A percentile compares a stretch with the other conserved stretches of the same genome.
phyloP scores from a whole-genome alignment of 2,329 filamentous ascomycete species.

The Cladosporium sp. region DNA sequence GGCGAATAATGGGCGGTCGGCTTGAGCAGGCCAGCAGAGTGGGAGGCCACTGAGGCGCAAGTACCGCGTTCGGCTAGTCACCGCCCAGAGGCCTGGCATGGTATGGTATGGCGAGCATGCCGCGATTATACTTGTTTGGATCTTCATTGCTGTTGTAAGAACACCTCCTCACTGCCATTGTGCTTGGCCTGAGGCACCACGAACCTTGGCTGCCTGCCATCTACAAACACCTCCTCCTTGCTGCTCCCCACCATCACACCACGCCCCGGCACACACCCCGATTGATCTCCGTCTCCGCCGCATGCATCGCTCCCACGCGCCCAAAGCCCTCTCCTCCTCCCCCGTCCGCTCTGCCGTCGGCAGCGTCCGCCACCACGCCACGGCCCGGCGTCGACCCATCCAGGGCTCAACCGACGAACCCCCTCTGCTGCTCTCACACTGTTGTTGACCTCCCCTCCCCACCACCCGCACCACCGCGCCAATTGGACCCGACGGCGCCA shows the following conservation, averaged over 20 bases:
- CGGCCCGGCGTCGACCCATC: not conserved
- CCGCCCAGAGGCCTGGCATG: too few relatives aligned
- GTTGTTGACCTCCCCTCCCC: constrained; percentile 1
- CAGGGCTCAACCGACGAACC: not conserved
- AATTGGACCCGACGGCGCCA: constrained; percentile 7
- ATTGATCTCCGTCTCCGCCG: not conserved
- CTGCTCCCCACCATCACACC: not conserved
- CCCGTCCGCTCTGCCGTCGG: not conserved
- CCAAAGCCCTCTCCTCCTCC: not conserved
- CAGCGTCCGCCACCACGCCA: not conserved
- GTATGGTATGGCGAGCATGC: too few relatives aligned
- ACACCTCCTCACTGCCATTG: too few relatives aligned
- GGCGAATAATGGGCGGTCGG: not conserved
- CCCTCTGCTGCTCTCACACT: not conserved
- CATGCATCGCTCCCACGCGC: not conserved
- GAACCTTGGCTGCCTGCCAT: too few relatives aligned
- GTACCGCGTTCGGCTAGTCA: too few relatives aligned
- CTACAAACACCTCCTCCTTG: not conserved
- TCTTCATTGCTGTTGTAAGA: too few relatives aligned
- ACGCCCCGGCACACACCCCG: not conserved
- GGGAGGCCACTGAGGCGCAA: too few relatives aligned
- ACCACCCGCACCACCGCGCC: constrained; percentile 6
- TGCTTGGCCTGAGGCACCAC: too few relatives aligned
- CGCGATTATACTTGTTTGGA: too few relatives aligned
- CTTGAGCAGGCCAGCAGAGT: too few relatives aligned